phyloP scores from a whole-genome alignment of 2,329 filamentous ascomycete species.

The Xylaria sp. region DNA sequence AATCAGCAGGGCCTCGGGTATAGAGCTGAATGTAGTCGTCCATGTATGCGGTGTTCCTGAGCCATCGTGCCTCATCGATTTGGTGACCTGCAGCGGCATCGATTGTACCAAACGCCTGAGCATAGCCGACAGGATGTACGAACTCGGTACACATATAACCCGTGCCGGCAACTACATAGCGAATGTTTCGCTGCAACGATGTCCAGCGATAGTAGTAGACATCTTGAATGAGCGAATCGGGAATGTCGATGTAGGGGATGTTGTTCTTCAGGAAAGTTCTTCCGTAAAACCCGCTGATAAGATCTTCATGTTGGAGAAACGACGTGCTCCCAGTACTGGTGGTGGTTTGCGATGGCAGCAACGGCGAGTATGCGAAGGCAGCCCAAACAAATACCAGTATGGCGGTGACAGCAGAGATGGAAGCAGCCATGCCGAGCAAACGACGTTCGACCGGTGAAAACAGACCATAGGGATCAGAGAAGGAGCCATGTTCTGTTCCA shows the following conservation, averaged over 20 bases:
- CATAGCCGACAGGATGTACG: constrained; percentile 37
- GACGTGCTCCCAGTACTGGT: constrained; percentile 19
- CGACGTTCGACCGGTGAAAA: constrained; percentile 12
- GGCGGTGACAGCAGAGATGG: constrained; percentile 19
- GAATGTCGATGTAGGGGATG: constrained; percentile 41
- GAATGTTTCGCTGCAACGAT: constrained; percentile 38
- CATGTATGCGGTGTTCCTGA: constrained; percentile 35
- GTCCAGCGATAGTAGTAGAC: constrained; percentile 43
- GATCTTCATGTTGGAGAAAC: constrained; percentile 27
- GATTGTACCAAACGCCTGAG: constrained; percentile 30
- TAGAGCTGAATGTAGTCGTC: constrained; percentile 38
- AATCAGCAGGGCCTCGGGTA: constrained; percentile 34
- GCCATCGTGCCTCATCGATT: constrained; percentile 37
- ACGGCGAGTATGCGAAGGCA: constrained; percentile 5
- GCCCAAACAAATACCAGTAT: constrained; percentile 17
- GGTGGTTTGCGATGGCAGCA: background rate
- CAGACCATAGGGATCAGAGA: background rate
- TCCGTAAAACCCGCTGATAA: constrained; percentile 24
- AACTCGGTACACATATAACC: constrained; percentile 42
- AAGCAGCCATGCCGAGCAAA: constrained; percentile 18
- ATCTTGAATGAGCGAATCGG: constrained; percentile 37
- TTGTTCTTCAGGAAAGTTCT: constrained; percentile 33
- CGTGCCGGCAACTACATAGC: constrained; percentile 36
- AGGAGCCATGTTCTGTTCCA: constrained; percentile 6
- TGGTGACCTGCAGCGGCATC: constrained; percentile 36